These are phyloP conservation scores for Aphanomyces invadans DNA, from an alignment of 352 stramenopile species.

Conservation along the genomic window DNA sequence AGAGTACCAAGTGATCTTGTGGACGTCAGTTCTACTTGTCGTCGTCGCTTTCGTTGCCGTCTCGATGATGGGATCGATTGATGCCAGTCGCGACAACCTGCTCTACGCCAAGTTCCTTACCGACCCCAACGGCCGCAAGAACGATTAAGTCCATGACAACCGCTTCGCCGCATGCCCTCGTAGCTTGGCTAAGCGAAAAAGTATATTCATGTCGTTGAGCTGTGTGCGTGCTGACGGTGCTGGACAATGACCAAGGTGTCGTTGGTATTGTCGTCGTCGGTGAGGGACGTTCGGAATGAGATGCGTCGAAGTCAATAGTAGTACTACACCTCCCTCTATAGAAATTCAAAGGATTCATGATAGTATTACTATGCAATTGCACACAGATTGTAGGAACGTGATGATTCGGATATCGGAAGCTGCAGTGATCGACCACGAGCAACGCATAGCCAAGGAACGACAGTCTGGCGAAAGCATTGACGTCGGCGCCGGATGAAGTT, in stretches of 20 bases:
- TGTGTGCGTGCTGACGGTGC: too few species aligned
- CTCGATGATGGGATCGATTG: conserved; percentile 61
- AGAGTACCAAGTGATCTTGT: conserved; percentile 77
- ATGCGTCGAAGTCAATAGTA: too few species aligned
- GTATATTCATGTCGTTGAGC: not conserved
- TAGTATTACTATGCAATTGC: not conserved
- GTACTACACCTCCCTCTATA: too few species aligned
- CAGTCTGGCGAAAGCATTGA: not conserved
- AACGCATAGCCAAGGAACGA: too few species aligned
- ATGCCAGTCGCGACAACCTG: conserved; percentile 63
- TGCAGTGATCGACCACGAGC: not conserved
- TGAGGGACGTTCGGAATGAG: too few species aligned
- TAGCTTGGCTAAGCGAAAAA: not conserved
- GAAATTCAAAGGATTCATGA: not conserved
- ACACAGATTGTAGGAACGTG: too few species aligned
- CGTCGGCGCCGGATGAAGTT: conserved; percentile 84
- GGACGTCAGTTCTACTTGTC: conserved; percentile 59
- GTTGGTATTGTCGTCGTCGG: too few species aligned
- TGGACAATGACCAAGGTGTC: too few species aligned
- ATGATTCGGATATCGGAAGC: not conserved
- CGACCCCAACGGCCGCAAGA: conserved; percentile 44
- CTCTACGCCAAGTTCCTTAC: conserved; percentile 82
- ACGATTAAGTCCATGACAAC: conserved; percentile 32
- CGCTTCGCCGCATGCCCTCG: too few species aligned
- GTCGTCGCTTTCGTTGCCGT: conserved; percentile 43